phyloP scores from a whole-genome alignment of 2,329 filamentous ascomycete genomes.

The Sporothrix variecibatus region DNA sequence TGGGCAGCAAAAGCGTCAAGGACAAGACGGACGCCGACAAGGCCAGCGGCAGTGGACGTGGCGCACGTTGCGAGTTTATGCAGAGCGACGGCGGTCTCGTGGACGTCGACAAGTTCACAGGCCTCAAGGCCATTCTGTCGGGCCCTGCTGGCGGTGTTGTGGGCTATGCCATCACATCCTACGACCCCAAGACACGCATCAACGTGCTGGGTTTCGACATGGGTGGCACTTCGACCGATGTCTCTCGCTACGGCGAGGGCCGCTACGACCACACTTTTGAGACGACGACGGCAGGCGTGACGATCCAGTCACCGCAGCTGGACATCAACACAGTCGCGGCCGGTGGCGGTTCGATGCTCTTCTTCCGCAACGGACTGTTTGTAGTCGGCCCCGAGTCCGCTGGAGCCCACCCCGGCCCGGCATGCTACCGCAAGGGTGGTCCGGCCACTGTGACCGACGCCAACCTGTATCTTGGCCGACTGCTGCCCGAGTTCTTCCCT shows the following conservation, averaged over 20 bases:
- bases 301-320: constrained; percentile 86
- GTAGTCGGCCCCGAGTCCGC: constrained; percentile 89
- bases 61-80: constrained; percentile 92
- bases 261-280: constrained; percentile 93
- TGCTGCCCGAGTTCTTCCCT: constrained; percentile 89
- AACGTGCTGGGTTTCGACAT: constrained; percentile 96
- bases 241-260: constrained; percentile 82
- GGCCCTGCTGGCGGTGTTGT: constrained; percentile 93
- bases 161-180: constrained; percentile 88
- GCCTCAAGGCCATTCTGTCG: constrained; percentile 80
- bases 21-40: constrained; percentile 46
- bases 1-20: constrained; percentile 75
- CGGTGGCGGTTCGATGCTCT: constrained; percentile 80
- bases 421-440: constrained; percentile 87
- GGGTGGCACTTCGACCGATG: constrained; percentile 91
- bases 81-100: constrained; percentile 77
- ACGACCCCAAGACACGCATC: constrained; percentile 76
- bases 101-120: constrained; percentile 79
- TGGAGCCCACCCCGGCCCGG: constrained; percentile 84
- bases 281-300: constrained; percentile 75
- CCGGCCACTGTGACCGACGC: constrained; percentile 93
- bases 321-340: constrained; percentile 96
- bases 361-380: constrained; percentile 87
- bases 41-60: constrained; percentile 49
- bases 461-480: constrained; percentile 79